Base-by-base conservation (phyloP, 2,329 filamentous ascomycete genomes). In the Penicillium sp. region DNA sequence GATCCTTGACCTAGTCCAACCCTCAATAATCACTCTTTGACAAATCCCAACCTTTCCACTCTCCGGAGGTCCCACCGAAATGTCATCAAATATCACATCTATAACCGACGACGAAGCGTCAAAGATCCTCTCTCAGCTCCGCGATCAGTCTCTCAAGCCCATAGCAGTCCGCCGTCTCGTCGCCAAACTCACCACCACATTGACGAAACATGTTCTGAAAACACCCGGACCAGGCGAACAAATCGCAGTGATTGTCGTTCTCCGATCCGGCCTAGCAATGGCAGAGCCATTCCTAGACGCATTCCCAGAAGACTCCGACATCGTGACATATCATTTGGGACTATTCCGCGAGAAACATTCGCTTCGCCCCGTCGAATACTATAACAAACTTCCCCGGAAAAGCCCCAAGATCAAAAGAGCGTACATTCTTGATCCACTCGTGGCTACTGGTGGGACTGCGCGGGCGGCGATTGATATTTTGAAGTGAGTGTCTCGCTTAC, bases 201-300 rank as follows among this genome's bases (percentile, higher is more conserved):
- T 69, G 8, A 54, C 60, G 39, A 56, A 60, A 31, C 33, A 52
- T 23, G 58, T 57, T 20, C 46, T 61, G 20, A 52, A 52, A 23
- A 33, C 44, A 15, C 50, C 52, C 6, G 12, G 44, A 10, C 29
- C 39, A 2, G 43, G 53, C 2, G 62, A 62, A 38, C 61, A 58
- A 18, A 49, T 69, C 25, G 67, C 66, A n/a, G 48, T 69, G 8
- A 56, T 69, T 18, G 50, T 58, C 1, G 46, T 59, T 10, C 49
- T 58, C 15, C 69, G 71, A 10, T 72, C 70, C 3, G 70, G 70
- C 1, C 51, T 73, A 4, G 59, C 65, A 27, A 73, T 73, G 70
- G 62, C 60, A 23, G 70, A 72, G 32, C 51, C 66, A 2, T 71
- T 72, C 48, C 40, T 69, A 24, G 48, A 50, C n/a, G 51, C 42